Conservation (phyloP, 2,329 filamentous ascomycete genomes). For the Monilinia vaccinii-corymbosi region DNA sequence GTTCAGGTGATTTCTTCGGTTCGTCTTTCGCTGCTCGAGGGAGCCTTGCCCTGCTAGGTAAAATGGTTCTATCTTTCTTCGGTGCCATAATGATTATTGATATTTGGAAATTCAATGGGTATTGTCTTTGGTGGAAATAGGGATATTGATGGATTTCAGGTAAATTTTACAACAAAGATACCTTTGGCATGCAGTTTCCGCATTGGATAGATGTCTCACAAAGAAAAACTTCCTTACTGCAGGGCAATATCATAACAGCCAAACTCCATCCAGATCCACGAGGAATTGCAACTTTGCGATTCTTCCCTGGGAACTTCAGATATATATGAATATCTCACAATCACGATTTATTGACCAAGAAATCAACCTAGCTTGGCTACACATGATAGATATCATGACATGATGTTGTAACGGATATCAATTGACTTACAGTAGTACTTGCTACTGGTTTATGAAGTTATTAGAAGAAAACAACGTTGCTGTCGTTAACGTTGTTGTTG, state of each 20-base stretch:
- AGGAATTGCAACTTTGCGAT: neutral
- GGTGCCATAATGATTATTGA: neutral
- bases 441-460: neutral
- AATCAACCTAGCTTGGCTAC: neutral
- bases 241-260: neutral
- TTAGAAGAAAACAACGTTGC: neutral
- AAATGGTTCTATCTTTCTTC: neutral
- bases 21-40: slow-evolving; percentile 4
- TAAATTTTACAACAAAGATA: slow-evolving; percentile 3
- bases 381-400: neutral
- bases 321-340: neutral
- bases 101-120: neutral
- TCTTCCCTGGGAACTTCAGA: neutral
- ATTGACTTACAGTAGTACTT: neutral
- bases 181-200: slow-evolving; percentile 4
- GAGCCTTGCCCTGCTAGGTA: neutral
- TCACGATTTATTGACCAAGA: neutral
- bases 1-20: neutral
- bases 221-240: neutral
- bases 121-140: neutral
- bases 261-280: neutral
- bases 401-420: neutral
- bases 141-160: neutral
- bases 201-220: slow-evolving; percentile 2
- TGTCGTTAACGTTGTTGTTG: neutral